phyloP scores from a whole-genome alignment of 306 rosid genomes.

The Myrica gale region DNA sequence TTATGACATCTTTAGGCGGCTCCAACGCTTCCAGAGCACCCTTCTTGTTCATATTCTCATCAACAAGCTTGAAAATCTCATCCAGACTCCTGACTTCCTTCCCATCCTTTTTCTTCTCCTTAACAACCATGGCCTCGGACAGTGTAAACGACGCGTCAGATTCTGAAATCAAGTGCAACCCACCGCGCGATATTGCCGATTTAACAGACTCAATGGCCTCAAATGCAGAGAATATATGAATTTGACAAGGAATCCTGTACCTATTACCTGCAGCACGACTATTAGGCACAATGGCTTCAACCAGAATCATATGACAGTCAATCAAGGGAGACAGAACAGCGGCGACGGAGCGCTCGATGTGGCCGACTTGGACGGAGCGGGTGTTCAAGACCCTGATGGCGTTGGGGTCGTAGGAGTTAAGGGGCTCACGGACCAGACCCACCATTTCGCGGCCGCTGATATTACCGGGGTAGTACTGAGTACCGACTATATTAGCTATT shows the following conservation, averaged over 20 bases:
- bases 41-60: slow-evolving; percentile 27
- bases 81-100: too few relatives aligned
- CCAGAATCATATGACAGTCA: slow-evolving; percentile 37
- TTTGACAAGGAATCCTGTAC: slow-evolving; percentile 53
- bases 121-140: slow-evolving; percentile 58
- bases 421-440: slow-evolving; percentile 47
- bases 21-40: slow-evolving; percentile 34
- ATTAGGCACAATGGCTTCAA: slow-evolving; percentile 63
- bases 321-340: slow-evolving; percentile 57
- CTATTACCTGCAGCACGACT: slow-evolving; percentile 25
- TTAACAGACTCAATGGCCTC: slow-evolving; percentile 32
- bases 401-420: slow-evolving; percentile 52
- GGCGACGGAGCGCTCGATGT: slow-evolving; percentile 56
- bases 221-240: slow-evolving; percentile 51
- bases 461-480: background rate
- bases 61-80: slow-evolving; percentile 20
- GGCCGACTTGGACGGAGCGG: slow-evolving; percentile 46
- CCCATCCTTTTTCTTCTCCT: slow-evolving; percentile 39
- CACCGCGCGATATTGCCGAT: slow-evolving; percentile 18
- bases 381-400: slow-evolving; percentile 71
- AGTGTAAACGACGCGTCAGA: slow-evolving; percentile 44
- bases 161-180: slow-evolving; percentile 7
- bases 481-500: too few relatives aligned
- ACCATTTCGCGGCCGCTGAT: background rate
- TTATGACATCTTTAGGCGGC: slow-evolving; percentile 46